Base-by-base conservation (phyloP, 2,329 filamentous ascomycete genomes). In the Pyrenophora teres region DNA sequence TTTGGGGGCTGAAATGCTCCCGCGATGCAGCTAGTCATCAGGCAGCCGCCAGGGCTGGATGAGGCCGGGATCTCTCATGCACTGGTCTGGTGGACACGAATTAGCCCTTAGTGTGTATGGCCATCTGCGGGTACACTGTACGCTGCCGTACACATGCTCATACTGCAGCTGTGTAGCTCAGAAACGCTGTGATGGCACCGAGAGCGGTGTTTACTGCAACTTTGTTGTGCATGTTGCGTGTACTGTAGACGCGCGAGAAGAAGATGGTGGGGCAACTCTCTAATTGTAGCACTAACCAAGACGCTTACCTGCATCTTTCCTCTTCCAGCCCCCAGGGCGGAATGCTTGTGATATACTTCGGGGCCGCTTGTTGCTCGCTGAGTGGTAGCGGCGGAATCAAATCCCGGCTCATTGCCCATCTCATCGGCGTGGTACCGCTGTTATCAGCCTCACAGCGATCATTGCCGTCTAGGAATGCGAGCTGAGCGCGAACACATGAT, bases 11-110 rank as follows among this genome's bases (percentile, higher is more conserved):
- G 50, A 53, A 60, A 65, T 59, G 43, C 51, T 54, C 58, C 55
- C 36, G 54, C 55, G 57, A 65, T 59, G 60, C 58, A 61, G 63
- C 63, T 67, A 67, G 62, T 67, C 62, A 64, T 64, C 63, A 67
- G 63, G 62, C 61, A 64, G 59, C 57, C 51, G 59, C 57, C 46
- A 56, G 56, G 60, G 62, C 42, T 59, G 56, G 57, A 30, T 30
- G 58, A 61, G 56, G 59, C 46, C 49, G 44, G 49, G 35, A 18
- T 31, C 40, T 46, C 50, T 56, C 52, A 54, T 52, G 57, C 57
- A 49, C 50, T 46, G 53, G 60, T 67, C 64, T 62, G 57, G 49
- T 65, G 62, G 47, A 61, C 63, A 48, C 35, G 25, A 25, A 39
- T 31, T 44, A 40, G 52, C 51, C 30, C 15, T 38, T 44, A 16